Base-by-base conservation (phyloP, 441 rosid genomes). In the Melastoma candidum region DNA sequence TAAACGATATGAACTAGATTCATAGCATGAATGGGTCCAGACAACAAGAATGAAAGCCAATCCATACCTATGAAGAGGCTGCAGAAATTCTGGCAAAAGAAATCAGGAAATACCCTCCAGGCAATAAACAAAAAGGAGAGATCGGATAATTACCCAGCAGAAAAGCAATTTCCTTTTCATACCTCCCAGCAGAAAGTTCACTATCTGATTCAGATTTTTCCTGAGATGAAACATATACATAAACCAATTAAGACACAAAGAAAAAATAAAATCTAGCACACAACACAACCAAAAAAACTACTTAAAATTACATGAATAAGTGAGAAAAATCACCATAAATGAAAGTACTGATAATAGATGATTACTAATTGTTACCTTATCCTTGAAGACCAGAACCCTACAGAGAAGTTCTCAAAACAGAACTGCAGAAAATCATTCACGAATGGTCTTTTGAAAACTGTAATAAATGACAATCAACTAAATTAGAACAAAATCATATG, bases 361-460 rank as follows among this genome's bases (percentile, higher is more conserved):
- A 55, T 7, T 12, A 44, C 47, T 13, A 57, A 46, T 51, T 46
- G 56, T 54, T 76, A 76, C 80, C 46, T 26, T 41, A 54, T 26
- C 63, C 80, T 70, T 7, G 80, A 76, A 11, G 80, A 69, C 80
- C 80, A 76, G 63, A 76, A 57, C 51, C 71, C 77, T 8, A 72
- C 73, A 47, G 64, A 49, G 54, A 72, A 76, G 46, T 63, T 72
- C 59, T 58, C 58, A 57, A 76, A 67, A 73, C 77, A 76, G 51
- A 76, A 76, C 14, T 48, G 47, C 7, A 76, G 52, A 59, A 76
- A 76, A 53, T 67, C 73, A 32, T 54, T 58, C 48, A 68, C 64
- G 29, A 59, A 65, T 17, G 75, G 80, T 70, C 80, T 62, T 62
- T 57, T 69, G 68, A 58, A 76, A 52, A 72, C 80, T 76, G 77